Conservation (phyloP, 2,329 filamentous ascomycete genomes). For the Diaporthe nobilis region DNA sequence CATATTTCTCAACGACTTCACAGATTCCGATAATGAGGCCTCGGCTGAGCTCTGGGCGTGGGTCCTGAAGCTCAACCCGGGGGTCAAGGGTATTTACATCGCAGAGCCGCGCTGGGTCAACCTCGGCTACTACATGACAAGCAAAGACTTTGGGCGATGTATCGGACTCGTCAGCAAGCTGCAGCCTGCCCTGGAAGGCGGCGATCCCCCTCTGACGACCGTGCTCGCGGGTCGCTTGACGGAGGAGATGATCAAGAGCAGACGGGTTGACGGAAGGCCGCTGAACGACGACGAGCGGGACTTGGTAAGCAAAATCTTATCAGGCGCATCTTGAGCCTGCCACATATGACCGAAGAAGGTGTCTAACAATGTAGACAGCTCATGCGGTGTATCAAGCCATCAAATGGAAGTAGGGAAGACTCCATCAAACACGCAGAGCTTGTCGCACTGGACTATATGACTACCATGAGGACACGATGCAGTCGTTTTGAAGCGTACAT, state of each 20-base stretch:
- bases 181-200: constrained; percentile 10
- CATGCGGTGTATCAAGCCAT: constrained; percentile 37
- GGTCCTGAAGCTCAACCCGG: constrained; percentile 12
- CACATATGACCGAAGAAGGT: too few relatives aligned
- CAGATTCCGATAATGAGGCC: constrained; percentile 41
- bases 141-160: constrained; percentile 28
- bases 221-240: constrained; percentile 38
- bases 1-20: constrained; percentile 41
- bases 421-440: constrained; percentile 37
- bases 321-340: neutral
- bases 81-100: constrained; percentile 37
- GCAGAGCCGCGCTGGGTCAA: constrained; percentile 41
- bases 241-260: constrained; percentile 15
- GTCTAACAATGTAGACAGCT: constrained; percentile 23
- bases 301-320: constrained; percentile 27
- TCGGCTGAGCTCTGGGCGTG: constrained; percentile 38
- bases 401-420: constrained; percentile 19
- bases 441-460: constrained; percentile 39
- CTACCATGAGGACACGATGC: constrained; percentile 32
- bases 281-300: constrained; percentile 20
- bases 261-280: constrained; percentile 12
- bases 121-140: constrained; percentile 41
- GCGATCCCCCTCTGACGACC: constrained; percentile 35
- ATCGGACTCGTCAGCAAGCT: constrained; percentile 35
- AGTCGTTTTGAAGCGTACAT: constrained; percentile 36